Conservation (phyloP, 116 monocot genomes). For the Phalaenopsis hybrid region DNA sequence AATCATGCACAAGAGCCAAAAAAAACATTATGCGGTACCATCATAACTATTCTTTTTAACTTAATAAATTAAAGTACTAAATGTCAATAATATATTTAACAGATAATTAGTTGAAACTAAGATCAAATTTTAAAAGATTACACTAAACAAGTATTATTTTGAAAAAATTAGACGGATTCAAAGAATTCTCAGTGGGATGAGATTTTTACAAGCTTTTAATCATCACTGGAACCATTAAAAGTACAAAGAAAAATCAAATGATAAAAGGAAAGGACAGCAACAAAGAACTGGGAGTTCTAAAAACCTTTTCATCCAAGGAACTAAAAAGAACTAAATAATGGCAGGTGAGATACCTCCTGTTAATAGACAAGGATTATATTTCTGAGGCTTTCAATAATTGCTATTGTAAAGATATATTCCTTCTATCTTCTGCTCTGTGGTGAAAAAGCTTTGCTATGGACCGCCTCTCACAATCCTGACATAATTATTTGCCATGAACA, state of each 20-base stretch:
- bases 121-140: too few species aligned
- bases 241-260: not conserved
- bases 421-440: constrained; percentile 55
- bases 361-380: not conserved
- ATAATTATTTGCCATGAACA: not conserved
- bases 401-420: constrained; percentile 2
- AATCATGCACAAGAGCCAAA: too few species aligned
- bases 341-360: not conserved
- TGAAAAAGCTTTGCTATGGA: constrained; percentile 62
- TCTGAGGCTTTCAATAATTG: not conserved
- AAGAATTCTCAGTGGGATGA: not conserved
- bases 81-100: too few species aligned
- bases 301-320: not conserved
- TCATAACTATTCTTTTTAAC: too few species aligned
- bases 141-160: too few species aligned
- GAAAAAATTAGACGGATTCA: too few species aligned
- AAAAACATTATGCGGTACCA: too few species aligned
- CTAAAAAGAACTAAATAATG: not conserved
- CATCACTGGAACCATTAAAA: not conserved
- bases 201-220: not conserved
- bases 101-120: too few species aligned
- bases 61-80: too few species aligned
- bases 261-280: not conserved
- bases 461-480: constrained; percentile 72
- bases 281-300: not conserved